These are phyloP conservation scores for Chlorella sp. DNA, from an alignment of 139 green algal species.

Conservation along the genomic window DNA sequence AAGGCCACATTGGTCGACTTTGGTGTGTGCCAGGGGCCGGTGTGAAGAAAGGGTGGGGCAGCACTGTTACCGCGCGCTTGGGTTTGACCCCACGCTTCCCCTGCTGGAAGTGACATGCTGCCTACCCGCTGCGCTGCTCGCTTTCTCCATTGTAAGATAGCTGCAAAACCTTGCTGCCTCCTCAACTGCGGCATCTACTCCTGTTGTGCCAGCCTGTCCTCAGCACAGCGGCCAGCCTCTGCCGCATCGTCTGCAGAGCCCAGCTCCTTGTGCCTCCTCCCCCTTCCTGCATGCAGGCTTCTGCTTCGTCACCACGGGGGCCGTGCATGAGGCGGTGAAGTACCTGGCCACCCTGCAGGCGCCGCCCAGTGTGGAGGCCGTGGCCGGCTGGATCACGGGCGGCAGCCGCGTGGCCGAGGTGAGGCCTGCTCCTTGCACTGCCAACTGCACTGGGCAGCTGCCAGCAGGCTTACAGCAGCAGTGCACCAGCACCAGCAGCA, in stretches of 20 bases:
- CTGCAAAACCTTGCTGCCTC: background rate
- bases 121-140: background rate
- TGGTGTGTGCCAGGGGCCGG: background rate
- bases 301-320: background rate
- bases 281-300: background rate
- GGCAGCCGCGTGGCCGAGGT: background rate
- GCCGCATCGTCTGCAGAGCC: too few species aligned
- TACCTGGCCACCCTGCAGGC: background rate
- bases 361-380: background rate
- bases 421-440: background rate
- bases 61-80: too few species aligned
- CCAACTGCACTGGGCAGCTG: background rate
- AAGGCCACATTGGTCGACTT: background rate
- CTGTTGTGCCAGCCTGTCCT: too few species aligned
- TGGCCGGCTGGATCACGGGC: background rate
- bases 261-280: too few species aligned
- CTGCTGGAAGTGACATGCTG: background rate
- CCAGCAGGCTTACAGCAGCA: too few species aligned
- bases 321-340: background rate
- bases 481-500: too few species aligned
- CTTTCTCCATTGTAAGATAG: background rate
- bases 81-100: background rate
- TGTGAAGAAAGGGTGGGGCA: too few species aligned
- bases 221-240: too few species aligned
- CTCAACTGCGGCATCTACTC: background rate